Base-by-base conservation (phyloP, 192 early-diverging fungal genomes). In the Linnemannia exigua region DNA sequence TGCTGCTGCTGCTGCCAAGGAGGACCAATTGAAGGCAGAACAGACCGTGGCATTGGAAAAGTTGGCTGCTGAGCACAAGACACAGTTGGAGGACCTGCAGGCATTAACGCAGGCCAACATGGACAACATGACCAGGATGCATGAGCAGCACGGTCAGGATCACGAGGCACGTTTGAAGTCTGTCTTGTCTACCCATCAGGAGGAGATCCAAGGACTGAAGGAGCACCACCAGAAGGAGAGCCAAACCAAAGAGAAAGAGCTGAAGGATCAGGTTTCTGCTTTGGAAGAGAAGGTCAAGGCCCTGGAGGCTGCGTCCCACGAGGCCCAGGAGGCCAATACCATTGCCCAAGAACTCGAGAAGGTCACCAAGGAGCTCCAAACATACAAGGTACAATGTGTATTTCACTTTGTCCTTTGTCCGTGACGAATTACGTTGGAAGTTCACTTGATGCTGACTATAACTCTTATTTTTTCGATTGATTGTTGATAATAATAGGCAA, bases 351-450 rank as follows among this genome's bases (percentile, higher is more conserved):
- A 85, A 37, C 19, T 85, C 8, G 82, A 76, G 74, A 73, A 46
- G 37, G 9, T 79, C 33, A 51, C 20, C 25, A 87, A 88, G 66
- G 90, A 89, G 78, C 77, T 91, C 75, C 74, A 84, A 22, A 82
- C 87, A 12, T 79, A 81, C 28, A 87, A 88, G 79, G 90, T 91
- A 87, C 50, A 16, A 11, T 47, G 1, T 46, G 33, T 19, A 35
- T 54, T 2, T 19, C 20, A 58, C 0, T 73, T 73, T 11, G 28
- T 9, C 31, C 17, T 54, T 47, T 35, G n/a, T 2, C 3, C 35
- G 5, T 50, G 28, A 25, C 68, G 28, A 31, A 68, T 2, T 47
- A 15, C 6, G 1, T n/a, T 19, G 25, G 17, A 17, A 66, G 33
- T 66, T 66, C 28, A 66, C n/a, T n/a, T n/a, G n/a, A 44, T 44